phyloP scores from a whole-genome alignment of 345 rosid genomes.

The Geranium brycei region DNA sequence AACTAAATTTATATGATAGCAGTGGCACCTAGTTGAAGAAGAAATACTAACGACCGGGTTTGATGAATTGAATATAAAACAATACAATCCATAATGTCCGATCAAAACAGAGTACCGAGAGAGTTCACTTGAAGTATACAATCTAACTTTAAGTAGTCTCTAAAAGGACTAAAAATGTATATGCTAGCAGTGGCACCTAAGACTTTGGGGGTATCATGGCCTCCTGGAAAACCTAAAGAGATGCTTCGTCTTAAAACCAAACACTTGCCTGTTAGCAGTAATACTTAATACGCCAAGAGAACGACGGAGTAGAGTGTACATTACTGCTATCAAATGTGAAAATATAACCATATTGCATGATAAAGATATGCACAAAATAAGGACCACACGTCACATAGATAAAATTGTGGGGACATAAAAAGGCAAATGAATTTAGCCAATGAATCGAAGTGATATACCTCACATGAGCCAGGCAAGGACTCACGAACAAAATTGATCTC shows the following conservation, averaged over 20 bases:
- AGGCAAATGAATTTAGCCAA: background rate
- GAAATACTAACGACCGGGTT: too few relatives aligned
- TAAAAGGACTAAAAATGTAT: too few relatives aligned
- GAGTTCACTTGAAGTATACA: too few relatives aligned
- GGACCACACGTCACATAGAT: background rate
- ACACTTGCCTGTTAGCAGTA: background rate
- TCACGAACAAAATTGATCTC: constrained; percentile 64
- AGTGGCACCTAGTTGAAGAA: too few relatives aligned
- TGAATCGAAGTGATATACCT: constrained; percentile 28
- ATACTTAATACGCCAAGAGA: background rate
- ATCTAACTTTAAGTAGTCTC: too few relatives aligned
- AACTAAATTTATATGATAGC: too few relatives aligned
- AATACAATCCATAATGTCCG: too few relatives aligned
- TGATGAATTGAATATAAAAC: too few relatives aligned
- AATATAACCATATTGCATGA: too few relatives aligned
- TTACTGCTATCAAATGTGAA: too few relatives aligned
- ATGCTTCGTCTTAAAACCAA: background rate
- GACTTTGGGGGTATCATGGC: background rate
- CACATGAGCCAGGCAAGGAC: constrained; percentile 55
- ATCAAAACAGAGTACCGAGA: too few relatives aligned
- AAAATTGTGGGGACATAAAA: background rate
- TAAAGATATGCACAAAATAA: background rate
- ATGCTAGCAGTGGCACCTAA: background rate
- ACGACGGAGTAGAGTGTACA: background rate
- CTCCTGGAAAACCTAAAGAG: background rate